Percentiles rank a stretch among this genome's conserved stretches.
phyloP scores from a whole-genome alignment of 2,329 filamentous ascomycete genomes.

The Beauveria australis region DNA sequence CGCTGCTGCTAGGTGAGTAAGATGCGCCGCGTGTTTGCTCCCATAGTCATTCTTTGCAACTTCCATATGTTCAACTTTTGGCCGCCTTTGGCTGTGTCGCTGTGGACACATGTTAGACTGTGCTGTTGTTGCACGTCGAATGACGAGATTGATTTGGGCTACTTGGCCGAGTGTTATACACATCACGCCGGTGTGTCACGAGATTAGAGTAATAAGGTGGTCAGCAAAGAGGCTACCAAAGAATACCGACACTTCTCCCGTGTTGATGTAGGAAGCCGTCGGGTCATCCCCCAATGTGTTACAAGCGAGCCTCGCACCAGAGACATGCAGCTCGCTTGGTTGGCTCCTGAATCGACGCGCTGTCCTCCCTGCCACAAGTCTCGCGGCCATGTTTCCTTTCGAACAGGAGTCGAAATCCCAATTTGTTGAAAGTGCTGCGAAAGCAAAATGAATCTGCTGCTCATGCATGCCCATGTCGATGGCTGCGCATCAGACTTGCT shows the following conservation, averaged over 20 bases:
- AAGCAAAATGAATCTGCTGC: not conserved
- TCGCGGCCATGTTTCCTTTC: not conserved
- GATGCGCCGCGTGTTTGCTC: not conserved
- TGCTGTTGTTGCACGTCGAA: not conserved
- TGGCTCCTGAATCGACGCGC: not conserved
- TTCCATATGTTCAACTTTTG: not conserved
- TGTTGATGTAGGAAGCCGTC: not conserved
- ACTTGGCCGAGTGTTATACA: not conserved
- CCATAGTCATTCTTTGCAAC: not conserved
- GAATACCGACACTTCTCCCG: not conserved
- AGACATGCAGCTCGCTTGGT: constrained; percentile 1
- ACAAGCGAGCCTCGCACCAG: constrained; percentile 10
- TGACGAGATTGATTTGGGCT: not conserved
- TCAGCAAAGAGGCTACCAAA: not conserved
- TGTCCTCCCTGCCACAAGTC: not conserved
- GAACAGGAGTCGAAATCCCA: not conserved
- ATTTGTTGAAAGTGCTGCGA: not conserved
- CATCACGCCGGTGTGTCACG: not conserved
- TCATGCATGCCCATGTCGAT: not conserved
- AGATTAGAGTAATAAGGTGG: not conserved
- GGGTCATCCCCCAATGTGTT: not conserved
- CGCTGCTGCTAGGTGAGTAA: not conserved
- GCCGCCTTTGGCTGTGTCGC: not conserved
- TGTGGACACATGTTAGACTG: not conserved
- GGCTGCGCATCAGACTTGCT: not conserved